These are phyloP conservation scores for Globisporangium solare DNA, from an alignment of 352 stramenopile species.

Conservation along the genomic window DNA sequence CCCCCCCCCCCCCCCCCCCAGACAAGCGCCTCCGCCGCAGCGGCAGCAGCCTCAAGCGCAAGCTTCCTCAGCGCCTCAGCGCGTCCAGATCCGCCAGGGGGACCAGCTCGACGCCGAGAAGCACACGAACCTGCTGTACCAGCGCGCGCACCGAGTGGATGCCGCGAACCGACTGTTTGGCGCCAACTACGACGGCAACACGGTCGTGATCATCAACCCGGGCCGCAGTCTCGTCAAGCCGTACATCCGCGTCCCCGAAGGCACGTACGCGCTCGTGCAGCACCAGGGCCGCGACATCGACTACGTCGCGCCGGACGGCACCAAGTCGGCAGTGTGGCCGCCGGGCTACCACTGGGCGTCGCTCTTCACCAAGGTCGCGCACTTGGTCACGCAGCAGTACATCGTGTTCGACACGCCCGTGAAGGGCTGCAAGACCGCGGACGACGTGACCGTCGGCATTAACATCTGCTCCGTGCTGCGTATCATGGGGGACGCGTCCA, in stretches of 20 bases:
- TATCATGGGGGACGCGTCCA: slow-evolving; percentile 84
- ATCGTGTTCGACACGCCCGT: slow-evolving; percentile 87
- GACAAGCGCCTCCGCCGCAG: background rate
- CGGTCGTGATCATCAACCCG: slow-evolving; percentile 76
- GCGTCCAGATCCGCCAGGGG: slow-evolving; percentile 2
- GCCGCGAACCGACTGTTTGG: slow-evolving; percentile 71
- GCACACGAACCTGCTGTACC: slow-evolving; percentile 40
- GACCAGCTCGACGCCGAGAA: slow-evolving; percentile 37
- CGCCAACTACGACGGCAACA: slow-evolving; percentile 77
- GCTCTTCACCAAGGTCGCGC: slow-evolving; percentile 76
- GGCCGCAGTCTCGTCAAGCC: slow-evolving; percentile 51
- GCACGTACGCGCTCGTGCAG: slow-evolving; percentile 86
- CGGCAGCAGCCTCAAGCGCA: background rate
- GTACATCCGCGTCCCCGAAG: slow-evolving; percentile 86
- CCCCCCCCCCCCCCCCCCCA: too few relatives aligned
- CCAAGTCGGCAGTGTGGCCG: slow-evolving; percentile 57
- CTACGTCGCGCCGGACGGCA: slow-evolving; percentile 43
- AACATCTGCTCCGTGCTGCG: slow-evolving; percentile 86
- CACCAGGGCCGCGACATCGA: slow-evolving; percentile 76
- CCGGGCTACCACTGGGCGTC: slow-evolving; percentile 71
- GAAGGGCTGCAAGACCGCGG: slow-evolving; percentile 86
- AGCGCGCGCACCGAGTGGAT: slow-evolving; percentile 54
- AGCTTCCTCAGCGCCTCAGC: background rate
- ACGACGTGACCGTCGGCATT: slow-evolving; percentile 86
- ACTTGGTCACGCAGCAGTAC: slow-evolving; percentile 87